Evolutionary conservation across 1,284 basidiomycete species (phyloP), one percentile per base, ranked within the genome.

Genomic region (Trametes sp.): DNA sequence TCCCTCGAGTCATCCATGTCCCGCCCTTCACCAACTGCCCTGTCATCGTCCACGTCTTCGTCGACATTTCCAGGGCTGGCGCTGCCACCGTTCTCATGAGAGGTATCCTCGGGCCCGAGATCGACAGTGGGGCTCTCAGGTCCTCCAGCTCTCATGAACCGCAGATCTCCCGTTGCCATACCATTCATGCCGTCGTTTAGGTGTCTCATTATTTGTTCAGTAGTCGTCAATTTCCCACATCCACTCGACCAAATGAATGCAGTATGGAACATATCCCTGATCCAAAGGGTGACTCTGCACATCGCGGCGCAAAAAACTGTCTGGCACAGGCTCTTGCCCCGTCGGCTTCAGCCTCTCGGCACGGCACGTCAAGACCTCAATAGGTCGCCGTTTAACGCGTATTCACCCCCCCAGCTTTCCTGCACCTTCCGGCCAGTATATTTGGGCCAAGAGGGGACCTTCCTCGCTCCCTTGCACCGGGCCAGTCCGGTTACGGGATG

Each of bases 291-390:
- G 48, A 50, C 48, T 50, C 5, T 50, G 48, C 48, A 33, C 29
- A 13, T 1, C 10, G 48, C 29, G 29, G 14, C 16, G 14, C n/a
- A n/a, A n/a, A n/a, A n/a, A n/a, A n/a, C n/a, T 4, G 11, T 5
- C 28, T 31, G n/a, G 48, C 29, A 24, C 10, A 19, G 10, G 14
- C 16, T 19, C 10, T 16, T n/a, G 9, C 16, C 16, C 29, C 29
- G 19, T 24, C 11, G 48, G 48, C 48, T 49, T 49, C 48, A 49
- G 48, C 48, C 42, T 44, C 42, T 44, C 42, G 42, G 42, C 42
- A 44, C 19, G 42, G 42, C 42, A 44, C 42, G 42, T 49, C 48
- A 21, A 31, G 36, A 14, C 36, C 36, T 38, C 1, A 49, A 49
- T 49, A 49, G 48, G 48, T 28, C 48, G 48, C 48, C 48, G 48